Percentiles rank a stretch among this genome's conserved stretches.
Evolutionary conservation across 768 basidiomycete species (phyloP).

Genomic region (Hydnomerulius pinastri): DNA sequence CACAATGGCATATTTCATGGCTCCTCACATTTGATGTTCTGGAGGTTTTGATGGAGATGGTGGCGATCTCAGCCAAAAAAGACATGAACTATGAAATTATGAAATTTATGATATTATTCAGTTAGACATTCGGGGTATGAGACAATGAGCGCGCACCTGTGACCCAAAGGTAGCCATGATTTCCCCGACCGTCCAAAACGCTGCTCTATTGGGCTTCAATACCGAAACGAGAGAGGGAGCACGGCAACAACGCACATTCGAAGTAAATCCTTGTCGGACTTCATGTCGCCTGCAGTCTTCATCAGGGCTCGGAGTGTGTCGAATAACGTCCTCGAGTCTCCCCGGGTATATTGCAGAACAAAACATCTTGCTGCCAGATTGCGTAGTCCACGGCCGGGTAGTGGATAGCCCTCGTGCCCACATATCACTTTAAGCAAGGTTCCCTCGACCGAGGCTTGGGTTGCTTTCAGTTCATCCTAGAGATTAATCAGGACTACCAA

Average conservation of each 20-base stretch:
- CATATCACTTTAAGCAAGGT: slow-evolving; percentile 68
- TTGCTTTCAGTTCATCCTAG: slow-evolving; percentile 67
- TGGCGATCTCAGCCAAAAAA: slow-evolving; percentile 83
- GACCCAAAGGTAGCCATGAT: slow-evolving; percentile 83
- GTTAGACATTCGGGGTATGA: background rate
- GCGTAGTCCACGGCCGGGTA: slow-evolving; percentile 85
- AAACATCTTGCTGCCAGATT: slow-evolving; percentile 80
- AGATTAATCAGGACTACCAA: slow-evolving; percentile 4
- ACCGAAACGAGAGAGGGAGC: background rate
- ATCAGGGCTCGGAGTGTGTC: slow-evolving; percentile 82
- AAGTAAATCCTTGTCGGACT: slow-evolving; percentile 63
- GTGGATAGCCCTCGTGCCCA: slow-evolving; percentile 66
- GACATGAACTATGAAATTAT: slow-evolving; percentile 88
- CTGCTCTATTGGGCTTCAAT: slow-evolving; percentile 53
- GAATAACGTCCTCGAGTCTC: slow-evolving; percentile 83
- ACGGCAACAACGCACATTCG: slow-evolving; percentile 56
- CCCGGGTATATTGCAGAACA: slow-evolving; percentile 68
- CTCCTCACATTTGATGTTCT: slow-evolving; percentile 70
- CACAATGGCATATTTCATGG: background rate
- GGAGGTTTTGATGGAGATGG: slow-evolving; percentile 63
- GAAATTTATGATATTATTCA: too few species aligned
- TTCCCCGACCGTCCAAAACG: slow-evolving; percentile 86
- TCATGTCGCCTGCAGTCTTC: slow-evolving; percentile 72
- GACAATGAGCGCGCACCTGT: slow-evolving; percentile 57
- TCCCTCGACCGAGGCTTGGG: slow-evolving; percentile 63